Evolutionary conservation across 1,284 basidiomycete species (phyloP), one percentile per base, ranked within the genome.

Genomic region (Lignosus rhinocerotis): DNA sequence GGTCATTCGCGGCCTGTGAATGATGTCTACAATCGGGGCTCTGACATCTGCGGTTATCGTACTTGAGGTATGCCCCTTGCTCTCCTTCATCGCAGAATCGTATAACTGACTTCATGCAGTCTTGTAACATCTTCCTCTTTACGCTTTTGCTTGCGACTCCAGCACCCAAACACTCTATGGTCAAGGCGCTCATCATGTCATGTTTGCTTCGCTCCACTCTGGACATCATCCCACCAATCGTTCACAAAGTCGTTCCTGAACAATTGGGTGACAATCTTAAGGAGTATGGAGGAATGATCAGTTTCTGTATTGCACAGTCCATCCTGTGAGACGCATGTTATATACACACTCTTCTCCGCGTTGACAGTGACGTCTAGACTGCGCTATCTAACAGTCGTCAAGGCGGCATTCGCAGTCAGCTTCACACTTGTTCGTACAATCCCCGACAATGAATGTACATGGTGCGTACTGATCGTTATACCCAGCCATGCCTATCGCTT

Each of bases 321-420:
- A 61, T 70, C 10, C 41, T 68, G 69, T 69, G 50, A 34, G 68
- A 1, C 32, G 11, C 36, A 12, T 32, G 31, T 21, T 17, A 6
- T 17, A 6, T 36, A 2, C 7, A 9, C 1, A 36, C 38, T 17
- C 25, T n/a, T 38, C 34, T 43, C 45, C 38, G 52, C 14, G n/a
- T 32, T 33, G 19, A 30, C 30, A 14, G 36, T 32, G 11, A 25
- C n/a, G 7, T 6, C 6, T 17, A 70, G 67, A 36, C 34, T 68
- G 7, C 63, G 61, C 11, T 70, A 70, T 50, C 49, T 67, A 6
- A 70, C 67, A 0, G 63, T 69, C 6, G 65, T 64, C 12, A 70
- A 69, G 44, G 62, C 69, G n/a, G 67, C 68, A 1, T 70, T 67
- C 33, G 56, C 66, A 16, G 64, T 69, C 34, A 69, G 66, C 66